These are phyloP conservation scores for Cladophialophora yegresii DNA, from an alignment of 2,329 filamentous ascomycete species.

Conservation along the genomic window DNA sequence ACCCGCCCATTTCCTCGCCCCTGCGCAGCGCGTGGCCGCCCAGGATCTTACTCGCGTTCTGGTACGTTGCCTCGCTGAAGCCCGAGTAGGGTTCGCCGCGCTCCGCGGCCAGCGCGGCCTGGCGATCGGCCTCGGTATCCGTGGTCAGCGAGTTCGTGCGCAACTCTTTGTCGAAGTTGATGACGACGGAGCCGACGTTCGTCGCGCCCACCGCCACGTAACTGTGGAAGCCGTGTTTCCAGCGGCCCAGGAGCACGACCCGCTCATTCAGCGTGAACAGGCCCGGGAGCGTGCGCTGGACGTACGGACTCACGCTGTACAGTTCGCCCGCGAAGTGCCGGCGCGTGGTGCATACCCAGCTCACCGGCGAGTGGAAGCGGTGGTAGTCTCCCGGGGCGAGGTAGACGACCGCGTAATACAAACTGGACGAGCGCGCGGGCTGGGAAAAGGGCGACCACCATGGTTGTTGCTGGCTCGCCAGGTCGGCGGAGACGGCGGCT, in stretches of 20 bases:
- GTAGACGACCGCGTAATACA: constrained; percentile 95
- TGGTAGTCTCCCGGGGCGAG: constrained; percentile 97
- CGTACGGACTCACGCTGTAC: constrained; percentile 90
- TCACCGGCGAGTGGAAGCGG: constrained; percentile 91
- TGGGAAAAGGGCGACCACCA: constrained; percentile 69
- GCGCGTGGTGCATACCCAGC: constrained; percentile 91
- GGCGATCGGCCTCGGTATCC: constrained; percentile 85
- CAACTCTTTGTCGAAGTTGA: constrained; percentile 95
- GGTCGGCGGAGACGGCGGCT: constrained; percentile 78
- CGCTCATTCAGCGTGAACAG: constrained; percentile 97
- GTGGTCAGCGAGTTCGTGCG: constrained; percentile 89
- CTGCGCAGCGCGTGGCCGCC: constrained; percentile 79
- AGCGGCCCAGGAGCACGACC: constrained; percentile 87
- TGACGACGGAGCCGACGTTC: constrained; percentile 92
- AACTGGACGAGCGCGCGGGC: constrained; percentile 61
- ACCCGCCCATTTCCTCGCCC: constrained; percentile 97
- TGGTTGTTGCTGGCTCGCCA: constrained; percentile 65
- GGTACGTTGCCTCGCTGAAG: constrained; percentile 89
- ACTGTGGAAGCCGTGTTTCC: constrained; percentile 97
- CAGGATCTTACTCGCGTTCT: constrained; percentile 72
- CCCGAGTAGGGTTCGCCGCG: constrained; percentile 83
- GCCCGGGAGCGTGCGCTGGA: constrained; percentile 87
- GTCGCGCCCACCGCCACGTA: constrained; percentile 95
- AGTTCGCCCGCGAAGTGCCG: constrained; percentile 98
- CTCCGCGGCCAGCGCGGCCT: constrained; percentile 74